Evolutionary conservation across 306 rosid species (phyloP).

Genomic region (Argentina anserina): DNA sequence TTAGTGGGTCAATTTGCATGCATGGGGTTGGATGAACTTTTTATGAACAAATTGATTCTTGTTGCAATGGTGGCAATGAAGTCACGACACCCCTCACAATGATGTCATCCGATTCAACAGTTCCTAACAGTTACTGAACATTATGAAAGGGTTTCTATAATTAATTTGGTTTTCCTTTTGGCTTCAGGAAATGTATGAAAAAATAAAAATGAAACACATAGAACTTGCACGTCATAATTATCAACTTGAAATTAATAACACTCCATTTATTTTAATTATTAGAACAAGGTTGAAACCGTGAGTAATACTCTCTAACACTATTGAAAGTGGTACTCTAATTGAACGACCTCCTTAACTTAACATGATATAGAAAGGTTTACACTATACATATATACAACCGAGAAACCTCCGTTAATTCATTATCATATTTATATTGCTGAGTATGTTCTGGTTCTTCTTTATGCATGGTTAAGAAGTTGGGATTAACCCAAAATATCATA

Average conservation of each 20-base stretch:
- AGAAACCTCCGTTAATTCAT: not conserved
- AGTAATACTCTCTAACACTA: too few species aligned
- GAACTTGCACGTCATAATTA: conserved; percentile 2
- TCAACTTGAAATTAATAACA: too few species aligned
- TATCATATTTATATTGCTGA: not conserved
- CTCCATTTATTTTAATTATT: too few species aligned
- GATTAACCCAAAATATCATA: not conserved
- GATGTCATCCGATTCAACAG: conserved; percentile 7
- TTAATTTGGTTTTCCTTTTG: not conserved
- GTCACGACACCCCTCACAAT: conserved; percentile 3
- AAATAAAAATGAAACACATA: not conserved
- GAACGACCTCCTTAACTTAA: too few species aligned
- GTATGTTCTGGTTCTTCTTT: not conserved
- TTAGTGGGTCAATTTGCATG: conserved; percentile 11
- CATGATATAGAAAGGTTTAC: too few species aligned
- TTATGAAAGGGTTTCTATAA: not conserved
- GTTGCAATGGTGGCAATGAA: conserved; percentile 8
- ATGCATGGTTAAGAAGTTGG: not conserved
- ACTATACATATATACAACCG: not conserved
- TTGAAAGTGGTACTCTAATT: too few species aligned
- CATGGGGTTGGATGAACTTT: conserved; percentile 12
- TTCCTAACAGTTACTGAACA: not conserved
- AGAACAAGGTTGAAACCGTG: too few species aligned
- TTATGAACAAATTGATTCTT: not conserved
- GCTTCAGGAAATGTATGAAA: not conserved